Conservation (phyloP, 78 protist species). For the Capsaspora owczarzaki region DNA sequence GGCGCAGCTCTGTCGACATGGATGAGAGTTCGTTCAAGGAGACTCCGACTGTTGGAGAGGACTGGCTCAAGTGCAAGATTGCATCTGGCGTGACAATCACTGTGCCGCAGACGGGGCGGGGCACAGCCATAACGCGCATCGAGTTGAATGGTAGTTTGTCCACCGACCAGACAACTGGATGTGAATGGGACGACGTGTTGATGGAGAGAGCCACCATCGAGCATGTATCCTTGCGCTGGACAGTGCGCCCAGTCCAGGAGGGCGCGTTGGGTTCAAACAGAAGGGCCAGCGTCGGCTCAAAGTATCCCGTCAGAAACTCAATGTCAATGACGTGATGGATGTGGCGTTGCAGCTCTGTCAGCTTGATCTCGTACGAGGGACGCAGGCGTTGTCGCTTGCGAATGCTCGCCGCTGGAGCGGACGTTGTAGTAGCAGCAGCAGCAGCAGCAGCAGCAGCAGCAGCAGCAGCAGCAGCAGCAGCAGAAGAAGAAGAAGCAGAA, state of each 20-base stretch:
- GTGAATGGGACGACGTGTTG: neutral
- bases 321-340: constrained; percentile 37
- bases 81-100: constrained; percentile 41
- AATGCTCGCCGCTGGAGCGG: neutral
- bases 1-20: too few species aligned
- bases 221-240: constrained; percentile 27
- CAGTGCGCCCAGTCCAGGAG: neutral
- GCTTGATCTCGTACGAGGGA: constrained; percentile 15
- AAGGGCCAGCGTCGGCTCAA: constrained; percentile 57
- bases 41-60: constrained; percentile 26
- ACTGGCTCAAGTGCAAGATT: constrained; percentile 40
- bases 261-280: neutral
- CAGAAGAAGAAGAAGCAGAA: neutral
- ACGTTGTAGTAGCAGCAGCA: too few species aligned
- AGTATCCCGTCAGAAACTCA: constrained; percentile 49
- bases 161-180: constrained; percentile 40
- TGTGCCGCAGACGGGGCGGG: constrained; percentile 47
- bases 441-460: neutral
- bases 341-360: constrained; percentile 12
- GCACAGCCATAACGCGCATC: neutral
- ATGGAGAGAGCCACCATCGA: constrained; percentile 35
- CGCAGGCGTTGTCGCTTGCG: constrained; percentile 8
- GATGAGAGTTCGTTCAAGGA: constrained; percentile 32
- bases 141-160: constrained; percentile 43
- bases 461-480: neutral